A percentile compares a stretch with the other conserved stretches of the same genome.
Conservation (phyloP, 352 stramenopile species). For the Aphanomyces euteiches region DNA sequence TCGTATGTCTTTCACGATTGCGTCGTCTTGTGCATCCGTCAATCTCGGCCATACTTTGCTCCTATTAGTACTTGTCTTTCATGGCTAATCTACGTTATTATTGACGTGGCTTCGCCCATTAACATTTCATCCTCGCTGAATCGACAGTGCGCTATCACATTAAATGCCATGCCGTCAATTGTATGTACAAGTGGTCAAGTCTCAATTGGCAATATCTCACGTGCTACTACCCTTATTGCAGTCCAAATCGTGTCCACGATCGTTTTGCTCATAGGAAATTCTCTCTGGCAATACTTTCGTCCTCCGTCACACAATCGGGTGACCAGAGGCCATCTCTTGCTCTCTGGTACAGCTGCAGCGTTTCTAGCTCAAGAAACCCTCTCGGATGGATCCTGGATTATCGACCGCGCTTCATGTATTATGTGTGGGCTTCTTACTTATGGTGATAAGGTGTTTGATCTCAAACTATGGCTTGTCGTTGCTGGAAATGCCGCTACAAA, state of each 20-base stretch:
- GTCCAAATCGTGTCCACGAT: neutral
- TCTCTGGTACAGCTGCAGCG: neutral
- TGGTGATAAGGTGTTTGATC: neutral
- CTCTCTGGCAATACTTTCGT: neutral
- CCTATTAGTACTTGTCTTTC: neutral
- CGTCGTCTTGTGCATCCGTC: neutral
- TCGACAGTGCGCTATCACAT: neutral
- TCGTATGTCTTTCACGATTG: slow-evolving; percentile 15
- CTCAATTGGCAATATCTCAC: neutral
- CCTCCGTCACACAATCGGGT: neutral
- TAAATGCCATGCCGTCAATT: neutral
- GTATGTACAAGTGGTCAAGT: neutral
- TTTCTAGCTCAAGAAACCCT: neutral
- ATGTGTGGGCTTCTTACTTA: neutral
- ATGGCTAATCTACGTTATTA: neutral
- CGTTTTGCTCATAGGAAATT: neutral
- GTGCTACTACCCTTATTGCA: neutral
- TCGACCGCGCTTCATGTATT: neutral
- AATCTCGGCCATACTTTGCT: neutral
- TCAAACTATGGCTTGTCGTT: neutral
- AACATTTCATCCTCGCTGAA: neutral
- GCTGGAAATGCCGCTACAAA: neutral
- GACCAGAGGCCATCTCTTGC: neutral
- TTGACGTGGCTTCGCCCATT: neutral
- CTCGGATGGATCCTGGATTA: neutral